Evolutionary conservation across 768 basidiomycete species (phyloP).

Genomic region (Amanita rubescens): DNA sequence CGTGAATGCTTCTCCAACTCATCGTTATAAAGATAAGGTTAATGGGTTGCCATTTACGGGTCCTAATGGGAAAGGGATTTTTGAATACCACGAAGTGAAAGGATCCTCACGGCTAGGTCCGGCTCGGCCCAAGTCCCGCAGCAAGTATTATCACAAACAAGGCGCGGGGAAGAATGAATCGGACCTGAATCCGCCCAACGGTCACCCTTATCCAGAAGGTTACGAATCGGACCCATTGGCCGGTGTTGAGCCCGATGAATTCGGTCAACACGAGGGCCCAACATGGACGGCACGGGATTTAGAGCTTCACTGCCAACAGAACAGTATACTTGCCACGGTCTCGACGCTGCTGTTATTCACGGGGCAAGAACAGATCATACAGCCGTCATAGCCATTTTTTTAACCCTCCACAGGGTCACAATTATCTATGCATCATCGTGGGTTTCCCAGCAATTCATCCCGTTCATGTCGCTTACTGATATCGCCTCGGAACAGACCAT

Average conservation of each 20-base stretch:
- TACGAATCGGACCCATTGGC: constrained; percentile 24
- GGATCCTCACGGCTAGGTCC: constrained; percentile 19
- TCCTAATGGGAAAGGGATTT: neutral
- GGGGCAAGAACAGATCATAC: neutral
- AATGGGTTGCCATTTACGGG: constrained; percentile 6
- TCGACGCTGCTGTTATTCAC: constrained; percentile 3
- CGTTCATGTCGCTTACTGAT: neutral
- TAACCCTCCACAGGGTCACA: neutral
- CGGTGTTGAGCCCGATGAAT: constrained; percentile 20
- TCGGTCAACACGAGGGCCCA: constrained; percentile 35
- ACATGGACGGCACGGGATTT: constrained; percentile 81
- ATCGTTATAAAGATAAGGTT: constrained; percentile 6
- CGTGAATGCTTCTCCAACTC: constrained; percentile 11
- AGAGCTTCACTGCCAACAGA: constrained; percentile 80
- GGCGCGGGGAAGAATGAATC: constrained; percentile 60
- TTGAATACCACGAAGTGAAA: constrained; percentile 1
- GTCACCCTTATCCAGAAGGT: constrained; percentile 16
- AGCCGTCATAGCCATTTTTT: neutral
- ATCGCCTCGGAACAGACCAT: neutral
- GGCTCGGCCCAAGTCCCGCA: constrained; percentile 62
- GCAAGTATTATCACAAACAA: constrained; percentile 57
- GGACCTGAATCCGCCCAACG: constrained; percentile 30
- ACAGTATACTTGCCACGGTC: constrained; percentile 75
- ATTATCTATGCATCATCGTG: neutral
- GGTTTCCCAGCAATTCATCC: neutral